Conservation (phyloP, 306 rosid genomes). For the Cicer judaicum region DNA sequence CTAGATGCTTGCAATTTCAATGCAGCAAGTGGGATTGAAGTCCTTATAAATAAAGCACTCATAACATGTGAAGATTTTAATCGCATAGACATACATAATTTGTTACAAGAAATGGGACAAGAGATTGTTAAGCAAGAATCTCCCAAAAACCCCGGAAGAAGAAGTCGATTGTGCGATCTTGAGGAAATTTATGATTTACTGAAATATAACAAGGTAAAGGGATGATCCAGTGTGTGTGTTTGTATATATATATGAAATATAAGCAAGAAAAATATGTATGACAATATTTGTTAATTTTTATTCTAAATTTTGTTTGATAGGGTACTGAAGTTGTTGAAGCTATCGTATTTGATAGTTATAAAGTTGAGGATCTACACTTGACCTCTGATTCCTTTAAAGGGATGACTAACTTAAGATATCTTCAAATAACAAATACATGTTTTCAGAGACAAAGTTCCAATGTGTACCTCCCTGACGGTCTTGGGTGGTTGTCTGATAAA, state of each 20-base stretch:
- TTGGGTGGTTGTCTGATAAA: neutral
- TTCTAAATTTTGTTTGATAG: slow-evolving; percentile 2
- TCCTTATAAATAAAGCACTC: slow-evolving; percentile 35
- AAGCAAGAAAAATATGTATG: neutral
- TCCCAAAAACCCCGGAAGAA: slow-evolving; percentile 1
- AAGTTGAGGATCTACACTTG: neutral
- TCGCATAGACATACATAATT: neutral
- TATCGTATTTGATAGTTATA: neutral
- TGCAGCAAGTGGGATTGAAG: slow-evolving; percentile 10
- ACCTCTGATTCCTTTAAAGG: neutral
- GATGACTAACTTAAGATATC: slow-evolving; percentile 8
- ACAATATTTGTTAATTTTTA: neutral
- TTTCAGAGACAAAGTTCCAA: too few species aligned
- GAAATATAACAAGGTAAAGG: neutral
- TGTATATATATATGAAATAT: neutral
- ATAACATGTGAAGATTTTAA: neutral
- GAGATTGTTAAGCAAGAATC: slow-evolving; percentile 38
- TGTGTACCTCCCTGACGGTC: neutral
- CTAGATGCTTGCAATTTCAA: neutral
- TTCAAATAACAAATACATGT: neutral
- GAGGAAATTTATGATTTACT: neutral
- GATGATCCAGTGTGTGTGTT: neutral
- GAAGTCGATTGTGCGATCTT: slow-evolving; percentile 40
- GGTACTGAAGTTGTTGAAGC: slow-evolving; percentile 17
- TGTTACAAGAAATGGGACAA: slow-evolving; percentile 25